These are phyloP conservation scores for Aspergillus calidoustus DNA, from an alignment of 2,329 filamentous ascomycete genomes.

Conservation along the genomic window DNA sequence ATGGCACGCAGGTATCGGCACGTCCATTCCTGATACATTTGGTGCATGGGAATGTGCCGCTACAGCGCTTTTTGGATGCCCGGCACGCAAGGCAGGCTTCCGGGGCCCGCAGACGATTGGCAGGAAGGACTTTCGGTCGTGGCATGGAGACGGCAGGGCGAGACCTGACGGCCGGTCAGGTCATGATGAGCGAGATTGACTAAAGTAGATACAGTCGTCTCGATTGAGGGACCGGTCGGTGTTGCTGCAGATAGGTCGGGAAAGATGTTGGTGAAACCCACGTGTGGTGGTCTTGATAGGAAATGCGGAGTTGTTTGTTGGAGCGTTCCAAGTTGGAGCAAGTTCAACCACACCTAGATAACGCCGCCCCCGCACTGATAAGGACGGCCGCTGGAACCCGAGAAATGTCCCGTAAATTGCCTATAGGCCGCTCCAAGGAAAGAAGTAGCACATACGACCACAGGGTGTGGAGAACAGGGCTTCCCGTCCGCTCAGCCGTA, in stretches of 20 bases:
- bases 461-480: too few species aligned
- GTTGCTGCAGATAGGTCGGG: not conserved
- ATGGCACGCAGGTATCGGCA: constrained; percentile 42
- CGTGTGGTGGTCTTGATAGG: not conserved
- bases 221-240: not conserved
- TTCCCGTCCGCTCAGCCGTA: too few species aligned
- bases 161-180: not conserved
- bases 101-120: constrained; percentile 54
- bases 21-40: constrained; percentile 53
- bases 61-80: constrained; percentile 57
- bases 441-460: too few species aligned
- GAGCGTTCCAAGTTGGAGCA: not conserved
- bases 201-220: not conserved
- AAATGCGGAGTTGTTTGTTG: not conserved
- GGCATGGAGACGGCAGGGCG: constrained; percentile 46
- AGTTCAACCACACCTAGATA: not conserved
- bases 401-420: not conserved
- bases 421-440: too few species aligned
- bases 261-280: not conserved
- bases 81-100: constrained; percentile 57
- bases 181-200: not conserved
- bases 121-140: constrained; percentile 56
- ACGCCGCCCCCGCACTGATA: not conserved
- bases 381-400: not conserved
- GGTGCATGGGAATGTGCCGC: constrained; percentile 54